Percentiles rank a stretch among this genome's conserved stretches.
phyloP scores from a whole-genome alignment of 192 early-diverging fungal genomes.

The Kappamyces sp. region DNA sequence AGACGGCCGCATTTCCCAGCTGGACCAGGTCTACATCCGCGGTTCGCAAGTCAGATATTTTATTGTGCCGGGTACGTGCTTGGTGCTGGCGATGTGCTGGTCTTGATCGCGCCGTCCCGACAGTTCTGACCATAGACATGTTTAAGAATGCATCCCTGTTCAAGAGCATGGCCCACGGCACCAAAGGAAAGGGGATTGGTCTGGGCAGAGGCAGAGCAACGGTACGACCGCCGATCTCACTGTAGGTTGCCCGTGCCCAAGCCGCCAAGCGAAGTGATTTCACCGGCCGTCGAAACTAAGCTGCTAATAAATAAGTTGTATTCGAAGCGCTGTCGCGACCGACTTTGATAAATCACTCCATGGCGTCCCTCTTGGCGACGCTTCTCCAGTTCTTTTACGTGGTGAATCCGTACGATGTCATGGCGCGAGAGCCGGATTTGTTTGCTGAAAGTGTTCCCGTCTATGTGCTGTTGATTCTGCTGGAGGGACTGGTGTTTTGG shows the following conservation, averaged over 20 bases:
- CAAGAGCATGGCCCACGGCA: slow-evolving; percentile 80
- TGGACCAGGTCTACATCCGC: slow-evolving; percentile 95
- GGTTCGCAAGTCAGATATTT: slow-evolving; percentile 80
- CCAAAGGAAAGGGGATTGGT: slow-evolving; percentile 79
- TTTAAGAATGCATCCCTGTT: slow-evolving; percentile 99
- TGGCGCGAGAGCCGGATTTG: too few species aligned
- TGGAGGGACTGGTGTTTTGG: too few species aligned
- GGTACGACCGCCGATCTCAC: slow-evolving; percentile 24
- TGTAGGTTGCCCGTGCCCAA: slow-evolving; percentile 57
- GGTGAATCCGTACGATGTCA: too few species aligned
- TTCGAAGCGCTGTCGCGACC: too few species aligned
- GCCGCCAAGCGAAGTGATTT: slow-evolving; percentile 10
- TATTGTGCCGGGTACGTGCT: slow-evolving; percentile 74
- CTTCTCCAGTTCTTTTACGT: too few species aligned
- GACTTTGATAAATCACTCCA: too few species aligned
- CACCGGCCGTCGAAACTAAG: too few species aligned
- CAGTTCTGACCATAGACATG: slow-evolving; percentile 61
- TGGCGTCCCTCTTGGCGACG: too few species aligned
- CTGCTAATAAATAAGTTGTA: too few species aligned
- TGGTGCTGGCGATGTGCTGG: slow-evolving; percentile 52
- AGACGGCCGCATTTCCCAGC: slow-evolving; percentile 83
- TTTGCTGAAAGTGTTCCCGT: too few species aligned
- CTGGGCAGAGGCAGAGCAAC: slow-evolving; percentile 76
- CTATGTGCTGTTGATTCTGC: too few species aligned
- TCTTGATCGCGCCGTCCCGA: slow-evolving; percentile 79